phyloP scores from a whole-genome alignment of 495 filamentous ascomycete species.

The Neurospora terricola region DNA sequence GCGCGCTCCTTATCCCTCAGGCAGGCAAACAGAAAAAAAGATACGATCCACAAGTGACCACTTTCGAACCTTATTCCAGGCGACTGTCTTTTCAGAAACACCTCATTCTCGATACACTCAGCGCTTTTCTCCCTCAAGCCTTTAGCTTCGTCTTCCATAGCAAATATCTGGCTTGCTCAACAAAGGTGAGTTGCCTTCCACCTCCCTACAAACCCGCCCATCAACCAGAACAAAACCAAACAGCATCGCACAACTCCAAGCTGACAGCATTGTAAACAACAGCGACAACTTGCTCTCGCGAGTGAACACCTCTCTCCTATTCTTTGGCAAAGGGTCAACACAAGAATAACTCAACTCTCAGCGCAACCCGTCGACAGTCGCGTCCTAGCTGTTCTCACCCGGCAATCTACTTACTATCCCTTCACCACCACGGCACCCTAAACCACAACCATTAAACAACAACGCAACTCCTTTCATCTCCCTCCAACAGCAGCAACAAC shows the following conservation, averaged over 20 bases:
- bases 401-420: background rate
- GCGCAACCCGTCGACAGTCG: background rate
- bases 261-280: background rate
- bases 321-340: background rate
- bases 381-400: background rate
- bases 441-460: background rate
- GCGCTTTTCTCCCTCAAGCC: background rate
- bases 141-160: background rate
- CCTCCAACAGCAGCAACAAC: constrained; percentile 2
- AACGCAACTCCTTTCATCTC: background rate
- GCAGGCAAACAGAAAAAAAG: background rate
- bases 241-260: background rate
- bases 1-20: background rate
- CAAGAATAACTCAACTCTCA: background rate
- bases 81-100: background rate
- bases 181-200: background rate
- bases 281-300: background rate
- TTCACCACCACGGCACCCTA: background rate
- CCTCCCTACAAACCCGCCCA: background rate
- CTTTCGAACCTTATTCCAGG: background rate
- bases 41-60: background rate
- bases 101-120: background rate
- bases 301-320: background rate
- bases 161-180: background rate
- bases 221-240: background rate